Evolutionary conservation across 129 eudicot genomes (phyloP).

Genomic region (carrot (Daucus carota)): DH1_v3.0 NC_030386.2:437001-437500

Average conservation of each 20-base stretch:
- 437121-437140: not conserved
- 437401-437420: not conserved
- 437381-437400: not conserved
- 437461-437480: slow-evolving; percentile 40
- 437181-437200: not conserved
- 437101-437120: not conserved
- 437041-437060: not conserved
- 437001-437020: not conserved
- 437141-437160: not conserved
- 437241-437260: slow-evolving; percentile 91
- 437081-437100: not conserved
- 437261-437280: slow-evolving; percentile 97
- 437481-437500: slow-evolving; percentile 70
- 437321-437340: slow-evolving; percentile 85
- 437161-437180: not conserved
- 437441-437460: slow-evolving; percentile 78
- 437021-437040: no score
- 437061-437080: not conserved
- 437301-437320: slow-evolving; percentile 78
- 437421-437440: not conserved
- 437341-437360: slow-evolving; percentile 56
- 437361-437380: not conserved
- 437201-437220: slow-evolving; percentile 80
- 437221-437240: slow-evolving; percentile 70
- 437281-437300: slow-evolving; percentile 96